phyloP scores from a whole-genome alignment of 2,329 filamentous ascomycete genomes.

The Tolypocladium endophyticum region DNA sequence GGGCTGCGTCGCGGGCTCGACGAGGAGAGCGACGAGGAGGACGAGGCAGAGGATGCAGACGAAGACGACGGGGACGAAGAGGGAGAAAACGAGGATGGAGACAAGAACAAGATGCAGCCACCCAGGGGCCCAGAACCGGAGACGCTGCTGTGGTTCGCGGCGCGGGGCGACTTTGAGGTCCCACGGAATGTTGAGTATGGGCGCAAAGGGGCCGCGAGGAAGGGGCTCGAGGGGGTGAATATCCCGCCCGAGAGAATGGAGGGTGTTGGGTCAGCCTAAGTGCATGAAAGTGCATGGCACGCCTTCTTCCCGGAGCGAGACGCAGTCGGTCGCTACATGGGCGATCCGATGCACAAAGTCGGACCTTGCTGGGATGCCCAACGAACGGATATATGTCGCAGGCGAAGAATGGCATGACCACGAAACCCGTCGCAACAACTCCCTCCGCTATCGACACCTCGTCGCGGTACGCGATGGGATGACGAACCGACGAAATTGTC shows the following conservation, averaged over 20 bases:
- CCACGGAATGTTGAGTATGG: constrained; percentile 33
- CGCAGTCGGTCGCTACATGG: too few species aligned
- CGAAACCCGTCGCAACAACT: neutral
- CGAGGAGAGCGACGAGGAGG: constrained; percentile 42
- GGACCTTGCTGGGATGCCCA: neutral
- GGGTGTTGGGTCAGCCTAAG: constrained; percentile 6
- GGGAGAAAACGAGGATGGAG: constrained; percentile 10
- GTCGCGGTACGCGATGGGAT: neutral
- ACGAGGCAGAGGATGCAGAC: constrained; percentile 46
- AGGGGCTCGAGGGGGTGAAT: constrained; percentile 23
- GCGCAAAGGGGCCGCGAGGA: constrained; percentile 21
- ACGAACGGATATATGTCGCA: neutral
- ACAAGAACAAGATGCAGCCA: constrained; percentile 11
- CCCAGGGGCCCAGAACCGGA: constrained; percentile 32
- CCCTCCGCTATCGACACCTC: neutral
- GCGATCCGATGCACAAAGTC: neutral
- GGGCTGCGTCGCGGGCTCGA: constrained; percentile 50
- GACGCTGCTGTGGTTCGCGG: constrained; percentile 34
- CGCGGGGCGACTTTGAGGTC: constrained; percentile 32
- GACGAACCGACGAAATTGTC: neutral
- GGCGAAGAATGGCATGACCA: neutral
- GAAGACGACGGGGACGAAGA: constrained; percentile 10
- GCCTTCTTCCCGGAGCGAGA: neutral
- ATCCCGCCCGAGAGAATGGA: constrained; percentile 15
- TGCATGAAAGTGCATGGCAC: neutral